Base-by-base conservation (phyloP, 257 asterid species). In the Lycium barbarum region DNA sequence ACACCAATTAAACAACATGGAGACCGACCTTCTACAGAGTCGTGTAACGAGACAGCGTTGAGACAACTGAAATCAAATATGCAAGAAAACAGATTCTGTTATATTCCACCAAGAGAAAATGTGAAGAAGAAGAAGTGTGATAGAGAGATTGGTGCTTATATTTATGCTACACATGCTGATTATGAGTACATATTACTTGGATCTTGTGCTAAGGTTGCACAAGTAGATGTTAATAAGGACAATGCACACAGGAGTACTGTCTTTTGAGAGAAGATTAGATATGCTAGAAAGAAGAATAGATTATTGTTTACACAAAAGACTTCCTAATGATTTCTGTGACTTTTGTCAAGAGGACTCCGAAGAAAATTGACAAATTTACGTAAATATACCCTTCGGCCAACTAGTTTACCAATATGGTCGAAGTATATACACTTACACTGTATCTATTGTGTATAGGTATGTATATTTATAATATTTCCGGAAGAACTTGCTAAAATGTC, bases 171-270 rank as follows among this genome's bases (percentile, higher is more conserved):
- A 26, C 33, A 94, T 85, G 98, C 96, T 1, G 98, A 94, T 88
- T 95, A 93, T 66, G 33, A 26, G 33, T 92, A 94, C 20, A 85
- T 95, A 76, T 82, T 95, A 73, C 94, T 94, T 61, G 92, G 96
- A 2, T 88, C 90, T 33, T 95, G 98, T 88, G 97, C 98, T 6
- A 93, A 88, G 88, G 91, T 89, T 80, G 93, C 93, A 38, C 91
- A 85, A 66, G 91, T 95, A 76, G 98, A 94, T 87, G 49, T 88
- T 68, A 26, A 26, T 26, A 26, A 89, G 98, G 87, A 82, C 89
- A 57, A 88, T 95, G 93, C 98, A 95, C 85, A 17, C 20, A 22
- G 97, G 92, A 15, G 98, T 92, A n/a, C 84, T 95, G 97, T 83
- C 61, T 84, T 90, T 93, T 4, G 97, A 94, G 91, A 92, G 91